phyloP scores from a whole-genome alignment of 1,139 yeast genomes.

The Williopsis jadinii region DNA sequence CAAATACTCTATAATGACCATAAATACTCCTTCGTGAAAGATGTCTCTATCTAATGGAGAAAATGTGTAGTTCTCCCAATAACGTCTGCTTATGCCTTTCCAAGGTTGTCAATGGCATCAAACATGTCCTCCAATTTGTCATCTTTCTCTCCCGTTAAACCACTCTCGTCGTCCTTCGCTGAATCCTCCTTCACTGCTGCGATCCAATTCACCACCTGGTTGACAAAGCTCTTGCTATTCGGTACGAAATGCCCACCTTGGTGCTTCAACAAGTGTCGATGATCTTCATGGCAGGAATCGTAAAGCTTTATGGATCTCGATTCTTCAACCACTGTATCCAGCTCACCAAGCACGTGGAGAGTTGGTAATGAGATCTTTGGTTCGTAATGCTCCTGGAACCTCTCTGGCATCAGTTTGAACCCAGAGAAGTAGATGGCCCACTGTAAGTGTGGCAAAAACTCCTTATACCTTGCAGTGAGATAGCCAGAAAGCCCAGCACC shows the following conservation, averaged over 20 bases:
- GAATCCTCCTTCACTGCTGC: constrained; percentile 6
- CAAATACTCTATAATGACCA: background rate
- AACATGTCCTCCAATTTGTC: constrained; percentile 27
- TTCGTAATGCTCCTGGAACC: constrained; percentile 44
- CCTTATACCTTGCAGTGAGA: constrained; percentile 37
- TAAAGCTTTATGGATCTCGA: constrained; percentile 54
- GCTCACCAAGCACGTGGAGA: constrained; percentile 76
- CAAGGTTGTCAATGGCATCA: constrained; percentile 36
- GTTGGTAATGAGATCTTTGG: constrained; percentile 45
- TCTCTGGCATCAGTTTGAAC: constrained; percentile 52
- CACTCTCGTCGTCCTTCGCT: background rate
- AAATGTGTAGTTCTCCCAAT: background rate
- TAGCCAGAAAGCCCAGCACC: constrained; percentile 81
- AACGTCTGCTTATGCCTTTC: constrained; percentile 18
- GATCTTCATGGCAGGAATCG: constrained; percentile 41
- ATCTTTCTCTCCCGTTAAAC: constrained; percentile 6
- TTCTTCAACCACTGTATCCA: constrained; percentile 85
- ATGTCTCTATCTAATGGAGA: too few relatives aligned
- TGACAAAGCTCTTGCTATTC: constrained; percentile 53
- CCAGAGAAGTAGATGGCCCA: constrained; percentile 78
- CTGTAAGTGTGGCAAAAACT: constrained; percentile 39
- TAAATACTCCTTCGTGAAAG: background rate
- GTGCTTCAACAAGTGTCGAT: constrained; percentile 50
- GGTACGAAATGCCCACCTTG: constrained; percentile 91
- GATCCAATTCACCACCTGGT: constrained; percentile 54